Evolutionary conservation across 306 rosid genomes (phyloP).

Genomic region (Sechiopsis laciniata): DNA sequence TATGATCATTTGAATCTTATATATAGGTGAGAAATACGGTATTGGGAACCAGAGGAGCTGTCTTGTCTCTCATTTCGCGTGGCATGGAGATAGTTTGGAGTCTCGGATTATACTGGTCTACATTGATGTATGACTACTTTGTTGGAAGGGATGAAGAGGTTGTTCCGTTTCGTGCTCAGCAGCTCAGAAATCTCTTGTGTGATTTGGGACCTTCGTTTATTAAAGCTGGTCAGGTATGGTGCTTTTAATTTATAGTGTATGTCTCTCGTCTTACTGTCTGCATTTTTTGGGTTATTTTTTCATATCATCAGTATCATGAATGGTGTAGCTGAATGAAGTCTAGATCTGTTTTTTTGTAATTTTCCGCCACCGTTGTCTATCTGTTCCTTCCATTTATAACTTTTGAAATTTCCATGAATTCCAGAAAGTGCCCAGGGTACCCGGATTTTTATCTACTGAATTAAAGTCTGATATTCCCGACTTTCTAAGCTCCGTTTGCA

Average conservation of each 20-base stretch:
- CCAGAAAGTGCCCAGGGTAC: background rate
- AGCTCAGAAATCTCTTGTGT: conserved; percentile 90
- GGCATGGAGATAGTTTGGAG: conserved; percentile 95
- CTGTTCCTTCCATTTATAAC: background rate
- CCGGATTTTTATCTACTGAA: background rate
- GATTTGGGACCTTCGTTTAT: conserved; percentile 91
- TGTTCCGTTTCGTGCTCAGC: conserved; percentile 93
- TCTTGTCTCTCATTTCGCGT: conserved; percentile 58
- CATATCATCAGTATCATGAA: background rate
- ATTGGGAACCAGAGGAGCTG: conserved; percentile 78
- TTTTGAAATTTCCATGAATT: background rate
- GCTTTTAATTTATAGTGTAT: conserved; percentile 7
- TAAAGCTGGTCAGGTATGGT: conserved; percentile 91
- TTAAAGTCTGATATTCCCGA: too few species aligned
- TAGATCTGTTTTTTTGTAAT: background rate
- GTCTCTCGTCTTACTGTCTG: conserved; percentile 4
- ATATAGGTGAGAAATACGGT: conserved; percentile 76
- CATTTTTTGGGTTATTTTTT: background rate
- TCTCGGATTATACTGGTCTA: conserved; percentile 85
- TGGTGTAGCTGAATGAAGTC: background rate
- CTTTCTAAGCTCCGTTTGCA: too few species aligned
- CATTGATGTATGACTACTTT: conserved; percentile 68
- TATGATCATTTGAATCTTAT: background rate
- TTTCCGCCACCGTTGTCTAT: background rate
- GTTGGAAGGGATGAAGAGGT: conserved; percentile 98